phyloP scores from a whole-genome alignment of 352 stramenopile genomes.

The Pythium periplocum region DNA sequence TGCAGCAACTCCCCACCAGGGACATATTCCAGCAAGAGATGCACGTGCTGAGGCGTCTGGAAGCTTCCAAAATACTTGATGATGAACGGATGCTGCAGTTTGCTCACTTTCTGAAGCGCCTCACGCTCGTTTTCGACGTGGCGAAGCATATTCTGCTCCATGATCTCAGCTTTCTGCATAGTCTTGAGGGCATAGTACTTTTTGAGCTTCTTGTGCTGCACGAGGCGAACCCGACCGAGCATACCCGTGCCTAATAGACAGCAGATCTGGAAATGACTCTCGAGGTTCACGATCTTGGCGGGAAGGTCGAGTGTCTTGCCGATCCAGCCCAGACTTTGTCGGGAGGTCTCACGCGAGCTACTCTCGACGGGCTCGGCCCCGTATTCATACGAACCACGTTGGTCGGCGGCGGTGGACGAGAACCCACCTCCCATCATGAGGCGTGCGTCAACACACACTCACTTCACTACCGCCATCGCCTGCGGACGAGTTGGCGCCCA shows the following conservation, averaged over 20 bases:
- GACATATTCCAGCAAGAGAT: slow-evolving; percentile 67
- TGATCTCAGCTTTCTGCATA: slow-evolving; percentile 60
- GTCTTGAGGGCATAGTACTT: slow-evolving; percentile 74
- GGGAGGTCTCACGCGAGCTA: too few species aligned
- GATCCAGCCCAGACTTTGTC: slow-evolving; percentile 26
- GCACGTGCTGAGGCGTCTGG: slow-evolving; percentile 47
- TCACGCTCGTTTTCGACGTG: slow-evolving; percentile 53
- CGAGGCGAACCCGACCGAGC: slow-evolving; percentile 57
- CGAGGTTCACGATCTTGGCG: slow-evolving; percentile 44
- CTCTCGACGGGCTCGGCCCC: slow-evolving; percentile 4
- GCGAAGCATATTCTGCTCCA: slow-evolving; percentile 48
- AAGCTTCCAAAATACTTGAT: slow-evolving; percentile 58
- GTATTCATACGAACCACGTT: slow-evolving; percentile 9
- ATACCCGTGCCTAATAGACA: slow-evolving; percentile 66
- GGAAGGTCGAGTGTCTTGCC: slow-evolving; percentile 48
- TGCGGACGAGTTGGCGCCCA: too few species aligned
- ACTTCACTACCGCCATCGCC: too few species aligned
- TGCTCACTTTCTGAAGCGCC: slow-evolving; percentile 33
- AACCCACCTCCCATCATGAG: slow-evolving; percentile 14
- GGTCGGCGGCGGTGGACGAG: not conserved
- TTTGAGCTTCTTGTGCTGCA: slow-evolving; percentile 49
- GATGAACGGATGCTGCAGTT: slow-evolving; percentile 41
- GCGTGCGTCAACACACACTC: too few species aligned
- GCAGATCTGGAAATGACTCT: slow-evolving; percentile 53
- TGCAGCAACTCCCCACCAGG: slow-evolving; percentile 66